These are phyloP conservation scores for Cladophialophora yegresii DNA, from an alignment of 2,329 filamentous ascomycete genomes.

Conservation along the genomic window DNA sequence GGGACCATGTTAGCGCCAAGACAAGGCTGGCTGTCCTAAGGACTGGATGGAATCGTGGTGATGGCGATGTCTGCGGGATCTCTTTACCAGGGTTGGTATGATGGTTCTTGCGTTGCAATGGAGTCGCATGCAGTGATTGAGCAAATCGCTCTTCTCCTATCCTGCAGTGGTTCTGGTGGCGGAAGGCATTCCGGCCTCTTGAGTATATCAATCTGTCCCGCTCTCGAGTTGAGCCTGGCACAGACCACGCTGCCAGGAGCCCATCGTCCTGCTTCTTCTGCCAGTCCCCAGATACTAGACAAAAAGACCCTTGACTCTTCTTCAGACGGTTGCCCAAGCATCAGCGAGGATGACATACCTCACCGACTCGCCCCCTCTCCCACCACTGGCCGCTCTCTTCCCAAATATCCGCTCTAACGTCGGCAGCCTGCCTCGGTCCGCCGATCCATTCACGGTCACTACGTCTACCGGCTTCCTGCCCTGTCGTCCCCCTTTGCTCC, in stretches of 20 bases:
- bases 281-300: neutral
- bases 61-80: neutral
- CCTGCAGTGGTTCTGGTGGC: conserved; percentile 25
- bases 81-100: neutral
- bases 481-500: conserved; percentile 43
- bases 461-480: conserved; percentile 51
- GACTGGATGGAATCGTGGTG: neutral
- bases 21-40: conserved; percentile 20
- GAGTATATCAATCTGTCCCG: conserved; percentile 26
- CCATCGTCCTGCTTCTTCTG: neutral
- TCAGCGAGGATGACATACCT: conserved; percentile 27
- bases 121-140: neutral
- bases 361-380: conserved; percentile 36
- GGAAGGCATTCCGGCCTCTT: conserved; percentile 35
- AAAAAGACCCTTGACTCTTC: neutral
- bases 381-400: conserved; percentile 46
- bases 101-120: neutral
- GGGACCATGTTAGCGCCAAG: conserved; percentile 15
- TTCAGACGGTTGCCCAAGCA: neutral
- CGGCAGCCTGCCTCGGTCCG: conserved; percentile 43
- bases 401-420: conserved; percentile 51
- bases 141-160: conserved; percentile 36
- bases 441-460: conserved; percentile 54
- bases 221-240: neutral
- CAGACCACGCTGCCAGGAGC: neutral